Evolutionary conservation across 257 asterid genomes (phyloP), one percentile per base, ranked within the genome.

Genomic region (Solanum paucissectum): DNA sequence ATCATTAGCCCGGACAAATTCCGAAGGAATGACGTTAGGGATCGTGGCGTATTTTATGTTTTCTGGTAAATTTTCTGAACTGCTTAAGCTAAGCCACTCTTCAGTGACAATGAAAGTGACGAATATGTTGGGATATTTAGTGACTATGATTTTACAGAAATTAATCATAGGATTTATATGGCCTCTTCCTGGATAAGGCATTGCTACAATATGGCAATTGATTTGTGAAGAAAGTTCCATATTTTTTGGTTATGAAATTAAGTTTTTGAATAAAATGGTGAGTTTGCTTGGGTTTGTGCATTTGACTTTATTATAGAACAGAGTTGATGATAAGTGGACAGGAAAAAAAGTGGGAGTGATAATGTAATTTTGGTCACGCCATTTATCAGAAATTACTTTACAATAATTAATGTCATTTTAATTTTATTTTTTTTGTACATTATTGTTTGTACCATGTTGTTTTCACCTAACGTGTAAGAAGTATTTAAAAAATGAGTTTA

Each of bases 121-220:
- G 58, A 83, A 46, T 44, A 76, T 72, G 82, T 86, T 40, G 3
- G 94, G 89, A 49, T 73, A 77, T 64, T 21, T 44, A 3, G 32
- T 16, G 89, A 88, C 87, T 5, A 92, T 79, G 66, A 88, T 89
- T 69, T 90, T 91, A 79, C 92, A 89, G 71, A 86, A 82, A 86
- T 81, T 83, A 40, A 87, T 72, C 89, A 91, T 90, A 8, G 95
- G 96, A 92, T 96, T 95, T 87, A 96, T 90, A 93, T 96, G 99
- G 40, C 98, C 97, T 34, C 99, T 85, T 46, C 98, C 99, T 62
- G 99, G 99, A 75, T 93, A 94, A 0, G 99, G 98, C 11, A 94
- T 91, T 38, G 96, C 98, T 40, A 96, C 93, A 87, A 93, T 93
- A 89, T 93, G 98, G 87, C 91, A 88, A 5, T 75, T 58, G 25